These are phyloP conservation scores for Vitis riparia DNA, from an alignment of 164 flowering plant genomes.

Conservation along the genomic window DNA sequence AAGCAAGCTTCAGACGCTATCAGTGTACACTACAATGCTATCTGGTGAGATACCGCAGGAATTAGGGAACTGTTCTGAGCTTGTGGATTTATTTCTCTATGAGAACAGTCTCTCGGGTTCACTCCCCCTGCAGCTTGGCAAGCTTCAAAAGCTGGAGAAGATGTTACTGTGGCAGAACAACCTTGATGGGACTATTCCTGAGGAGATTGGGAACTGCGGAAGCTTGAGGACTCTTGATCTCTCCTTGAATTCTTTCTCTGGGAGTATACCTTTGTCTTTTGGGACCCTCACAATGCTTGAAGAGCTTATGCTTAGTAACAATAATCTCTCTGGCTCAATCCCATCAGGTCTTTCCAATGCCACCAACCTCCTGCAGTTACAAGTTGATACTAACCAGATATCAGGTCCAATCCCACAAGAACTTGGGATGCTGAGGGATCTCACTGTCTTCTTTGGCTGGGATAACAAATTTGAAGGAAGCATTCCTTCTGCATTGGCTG, in stretches of 20 bases:
- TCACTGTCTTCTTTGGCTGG: conserved; percentile 46
- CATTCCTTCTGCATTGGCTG: conserved; percentile 37
- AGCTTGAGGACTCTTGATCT: conserved; percentile 46
- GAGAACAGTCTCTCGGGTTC: conserved; percentile 31
- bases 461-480: conserved; percentile 50
- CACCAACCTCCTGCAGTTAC: conserved; percentile 28
- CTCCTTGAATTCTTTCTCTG: conserved; percentile 57
- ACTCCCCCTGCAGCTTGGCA: conserved; percentile 50
- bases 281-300: conserved; percentile 43
- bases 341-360: conserved; percentile 30
- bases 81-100: conserved; percentile 36
- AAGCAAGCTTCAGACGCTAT: conserved; percentile 2
- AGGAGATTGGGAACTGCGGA: conserved; percentile 54
- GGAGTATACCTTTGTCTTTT: conserved; percentile 54
- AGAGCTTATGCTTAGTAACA: conserved; percentile 37
- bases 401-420: conserved; percentile 44
- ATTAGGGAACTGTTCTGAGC: conserved; percentile 10
- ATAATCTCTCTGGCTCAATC: conserved; percentile 40
- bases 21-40: conserved; percentile 10
- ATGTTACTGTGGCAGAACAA: conserved; percentile 60
- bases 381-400: conserved; percentile 37
- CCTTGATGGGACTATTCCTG: conserved; percentile 59
- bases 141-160: conserved; percentile 52
- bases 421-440: conserved; percentile 35
- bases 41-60: conserved; percentile 7